Evolutionary conservation across 257 asterid species (phyloP), one percentile per base, ranked within the genome.

Genomic region (Ligustrum vulgare): DNA sequence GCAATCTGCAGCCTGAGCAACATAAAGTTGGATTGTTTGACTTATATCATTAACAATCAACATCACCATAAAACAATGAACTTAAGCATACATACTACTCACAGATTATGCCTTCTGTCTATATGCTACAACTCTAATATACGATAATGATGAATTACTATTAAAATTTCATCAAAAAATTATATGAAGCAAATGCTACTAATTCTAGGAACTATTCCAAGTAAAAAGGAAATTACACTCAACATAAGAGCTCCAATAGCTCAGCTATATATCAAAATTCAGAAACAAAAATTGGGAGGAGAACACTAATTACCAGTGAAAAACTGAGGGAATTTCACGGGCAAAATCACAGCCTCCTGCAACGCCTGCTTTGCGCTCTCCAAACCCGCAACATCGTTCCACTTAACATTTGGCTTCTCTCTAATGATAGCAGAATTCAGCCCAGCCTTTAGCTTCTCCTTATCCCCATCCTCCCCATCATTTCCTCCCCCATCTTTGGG

Each of bases 351-450:
- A 11, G 89, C 91, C 80, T 84, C 91, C 78, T 87, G 88, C 75
- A 86, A 79, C 58, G 90, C 88, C 83, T 87, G 87, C 69, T 87
- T 87, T 2, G 89, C 91, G 34, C 89, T 87, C 80, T 87, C 91
- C 80, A 87, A 71, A 1, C 91, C 91, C 20, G 91, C 91, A 28
- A 87, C 91, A 60, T 87, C 91, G 9, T 84, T 81, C 91, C 91
- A 87, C 73, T 84, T 84, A 18, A 87, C 81, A 12, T 87, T 84
- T 0, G 89, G 91, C 78, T 87, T 87, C 56, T 82, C 89, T 73
- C 87, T 82, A 11, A 87, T 23, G 65, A 87, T 87, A 2, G 91
- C 91, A 4, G 89, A 82, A 79, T 82, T 84, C 77, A 86, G 72
- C 33, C 90, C 89, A 0, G 90, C 43, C 66, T 89, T 77, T 54